Evolutionary conservation across 148 eudicot genomes (phyloP), one percentile per base, ranked within the genome.

Genomic region (Cornus kousa): DNA sequence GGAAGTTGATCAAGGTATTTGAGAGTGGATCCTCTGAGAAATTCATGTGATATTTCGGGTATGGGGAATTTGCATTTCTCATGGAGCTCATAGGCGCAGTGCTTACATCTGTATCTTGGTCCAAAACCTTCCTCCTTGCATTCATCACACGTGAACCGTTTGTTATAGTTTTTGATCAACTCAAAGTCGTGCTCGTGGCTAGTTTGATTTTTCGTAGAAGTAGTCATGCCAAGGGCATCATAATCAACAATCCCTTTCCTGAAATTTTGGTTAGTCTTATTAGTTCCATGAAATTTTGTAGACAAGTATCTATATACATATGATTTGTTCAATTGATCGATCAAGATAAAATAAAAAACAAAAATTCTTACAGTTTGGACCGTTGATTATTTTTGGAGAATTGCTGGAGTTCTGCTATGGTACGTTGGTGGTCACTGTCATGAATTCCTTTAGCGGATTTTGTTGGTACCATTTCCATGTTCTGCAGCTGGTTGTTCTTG

Each of bases 81-180:
- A 50, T 80, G 82, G 37, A 74, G 74, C 4, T 74, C 82, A 2
- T 33, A 55, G 32, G 57, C 57, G 9, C 74, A 80, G 6, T 17
- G 33, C 10, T 68, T 67, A 16, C 82, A 74, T 68, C 73, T 68
- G 69, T 80, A 68, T 57, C 78, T 17, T 5, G 70, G 17, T 57
- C 40, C 73, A 5, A 68, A 68, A 20, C 82, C 82, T 16, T 33
- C 31, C 28, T 80, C 68, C 23, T 5, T 80, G 69, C 82, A 80
- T n/a, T 33, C 68, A 71, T 57, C 22, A 43, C 82, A 80, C 1
- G n/a, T 17, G 69, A 73, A 80, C 7, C 17, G 73, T 31, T 74
- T 74, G 32, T 67, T 68, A 8, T 7, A 80, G 46, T 0, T 10
- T 40, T 69, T 28, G 28, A 28, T 37, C 10, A 37, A 3, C 46